Evolutionary conservation across 2,329 filamentous ascomycete species (phyloP), one percentile per base, ranked within the genome.

Genomic region (Diaporthe destruens): DNA sequence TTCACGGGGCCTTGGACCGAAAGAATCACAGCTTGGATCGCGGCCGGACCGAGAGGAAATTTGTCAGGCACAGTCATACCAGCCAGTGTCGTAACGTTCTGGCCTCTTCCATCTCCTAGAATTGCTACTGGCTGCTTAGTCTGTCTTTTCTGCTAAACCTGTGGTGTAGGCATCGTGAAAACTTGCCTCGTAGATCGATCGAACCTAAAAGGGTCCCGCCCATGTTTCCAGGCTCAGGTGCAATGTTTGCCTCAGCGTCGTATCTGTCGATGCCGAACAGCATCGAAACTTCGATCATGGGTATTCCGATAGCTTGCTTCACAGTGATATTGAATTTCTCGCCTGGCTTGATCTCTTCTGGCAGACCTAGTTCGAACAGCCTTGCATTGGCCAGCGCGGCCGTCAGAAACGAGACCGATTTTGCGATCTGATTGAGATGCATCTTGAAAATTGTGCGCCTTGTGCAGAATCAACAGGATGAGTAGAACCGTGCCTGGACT

Each of bases 11-110:
- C 57, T 14, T 61, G 57, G 14, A 61, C 57, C 7, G 57, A 61
- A n/a, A 61, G 57, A 23, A 61, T 18, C 8, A 61, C 57, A 32
- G 57, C 57, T n/a, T 61, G 57, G 20, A 61, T 47, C 39, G 57
- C 57, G 44, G 57, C 57, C 23, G 57, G 57, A 32, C 57, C 57
- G 18, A 32, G 57, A 23, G 36, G 7, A 25, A 61, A 61, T 1
- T 3, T 61, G 23, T 11, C 23, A 12, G 57, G 57, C 8, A 61
- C 3, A 25, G 57, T 47, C 11, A 61, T 61, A 23, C 57, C 23
- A 9, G 14, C 39, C 39, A 61, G 34, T n/a, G 39, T 61, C 9
- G 57, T 61, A 23, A 61, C 11, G 16, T 61, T 61, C 29, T 61
- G 57, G 18, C 23, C 39, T 6, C 57, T 61, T 6, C 57, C 57